phyloP scores from a whole-genome alignment of 2,329 filamentous ascomycete genomes.

The Aureobasidium musti region DNA sequence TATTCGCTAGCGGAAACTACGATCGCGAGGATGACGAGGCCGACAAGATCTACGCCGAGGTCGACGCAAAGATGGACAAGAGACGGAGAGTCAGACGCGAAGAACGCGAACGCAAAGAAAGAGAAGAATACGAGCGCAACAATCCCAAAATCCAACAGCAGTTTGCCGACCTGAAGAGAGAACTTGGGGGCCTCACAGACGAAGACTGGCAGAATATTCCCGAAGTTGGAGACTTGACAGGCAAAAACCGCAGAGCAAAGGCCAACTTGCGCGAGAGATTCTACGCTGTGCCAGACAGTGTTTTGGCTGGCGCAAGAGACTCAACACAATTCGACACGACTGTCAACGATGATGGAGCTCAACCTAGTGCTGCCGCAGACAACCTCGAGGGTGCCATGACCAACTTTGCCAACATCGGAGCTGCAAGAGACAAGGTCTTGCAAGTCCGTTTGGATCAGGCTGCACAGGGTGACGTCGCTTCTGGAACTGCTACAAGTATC shows the following conservation, averaged over 20 bases:
- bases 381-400: conserved; percentile 82
- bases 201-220: conserved; percentile 96
- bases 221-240: conserved; percentile 94
- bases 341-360: conserved; percentile 71
- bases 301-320: conserved; percentile 82
- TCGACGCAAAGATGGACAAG: conserved; percentile 96
- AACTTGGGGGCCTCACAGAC: conserved; percentile 82
- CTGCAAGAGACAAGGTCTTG: conserved; percentile 91
- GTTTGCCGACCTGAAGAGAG: conserved; percentile 93
- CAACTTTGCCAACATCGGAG: conserved; percentile 96
- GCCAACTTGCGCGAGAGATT: conserved; percentile 76
- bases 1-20: conserved; percentile 94
- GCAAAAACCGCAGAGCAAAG: conserved; percentile 83
- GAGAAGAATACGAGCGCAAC: conserved; percentile 92
- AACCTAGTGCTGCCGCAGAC: conserved; percentile 47
- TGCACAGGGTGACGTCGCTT: conserved; percentile 69
- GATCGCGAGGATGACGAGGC: conserved; percentile 98
- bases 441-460: conserved; percentile 93
- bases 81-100: conserved; percentile 79
- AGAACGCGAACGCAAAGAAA: conserved; percentile 86
- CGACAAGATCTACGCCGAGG: conserved; percentile 90
- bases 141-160: conserved; percentile 99
- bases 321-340: conserved; percentile 82
- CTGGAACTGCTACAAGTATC: conserved; percentile 84
- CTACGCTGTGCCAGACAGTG: conserved; percentile 96